A percentile compares a stretch with the other conserved stretches of the same genome.
Evolutionary conservation across 192 early-diverging fungal genomes (phyloP).

Genomic region (Coemansia sp.): DNA sequence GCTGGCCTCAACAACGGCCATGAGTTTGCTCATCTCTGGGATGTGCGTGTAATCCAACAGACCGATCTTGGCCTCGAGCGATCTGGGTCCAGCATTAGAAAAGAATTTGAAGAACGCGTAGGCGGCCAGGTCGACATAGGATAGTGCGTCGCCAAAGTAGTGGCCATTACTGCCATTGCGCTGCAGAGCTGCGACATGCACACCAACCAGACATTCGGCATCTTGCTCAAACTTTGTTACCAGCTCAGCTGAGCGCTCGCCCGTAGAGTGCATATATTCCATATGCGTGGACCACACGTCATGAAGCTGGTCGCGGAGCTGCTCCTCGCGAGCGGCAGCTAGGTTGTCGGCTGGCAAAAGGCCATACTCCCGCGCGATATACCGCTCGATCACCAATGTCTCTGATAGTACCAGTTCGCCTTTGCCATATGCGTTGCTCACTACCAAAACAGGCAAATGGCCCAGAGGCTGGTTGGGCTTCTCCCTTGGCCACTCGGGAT

Average conservation of each 20-base stretch:
- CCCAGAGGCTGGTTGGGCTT: slow-evolving; percentile 44
- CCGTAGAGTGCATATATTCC: slow-evolving; percentile 2
- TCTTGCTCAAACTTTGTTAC: slow-evolving; percentile 7
- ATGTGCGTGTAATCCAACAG: slow-evolving; percentile 9
- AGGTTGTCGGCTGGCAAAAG: slow-evolving; percentile 33
- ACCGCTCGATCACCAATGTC: slow-evolving; percentile 58
- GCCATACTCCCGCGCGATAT: slow-evolving; percentile 56
- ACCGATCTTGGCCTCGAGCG: slow-evolving; percentile 1
- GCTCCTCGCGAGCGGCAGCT: slow-evolving; percentile 35
- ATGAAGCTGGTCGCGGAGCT: slow-evolving; percentile 21
- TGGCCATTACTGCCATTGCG: slow-evolving; percentile 62
- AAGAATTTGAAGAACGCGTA: slow-evolving; percentile 33
- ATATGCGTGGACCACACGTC: slow-evolving; percentile 17
- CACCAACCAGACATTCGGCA: neutral
- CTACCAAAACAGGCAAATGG: slow-evolving; percentile 39
- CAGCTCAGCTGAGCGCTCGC: slow-evolving; percentile 2
- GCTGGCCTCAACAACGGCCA: slow-evolving; percentile 25
- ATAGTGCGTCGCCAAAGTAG: slow-evolving; percentile 47
- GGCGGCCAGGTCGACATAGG: slow-evolving; percentile 50
- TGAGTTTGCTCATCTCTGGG: slow-evolving; percentile 40
- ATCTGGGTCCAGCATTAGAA: neutral
- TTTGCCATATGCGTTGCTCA: slow-evolving; percentile 20
- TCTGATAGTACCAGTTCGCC: slow-evolving; percentile 44
- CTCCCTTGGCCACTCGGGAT: slow-evolving; percentile 38
- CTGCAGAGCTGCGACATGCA: slow-evolving; percentile 21